A percentile compares a stretch with the other conserved stretches of the same genome.
Evolutionary conservation across 2,329 filamentous ascomycete genomes (phyloP).

Genomic region (Elsinoe australis): DNA sequence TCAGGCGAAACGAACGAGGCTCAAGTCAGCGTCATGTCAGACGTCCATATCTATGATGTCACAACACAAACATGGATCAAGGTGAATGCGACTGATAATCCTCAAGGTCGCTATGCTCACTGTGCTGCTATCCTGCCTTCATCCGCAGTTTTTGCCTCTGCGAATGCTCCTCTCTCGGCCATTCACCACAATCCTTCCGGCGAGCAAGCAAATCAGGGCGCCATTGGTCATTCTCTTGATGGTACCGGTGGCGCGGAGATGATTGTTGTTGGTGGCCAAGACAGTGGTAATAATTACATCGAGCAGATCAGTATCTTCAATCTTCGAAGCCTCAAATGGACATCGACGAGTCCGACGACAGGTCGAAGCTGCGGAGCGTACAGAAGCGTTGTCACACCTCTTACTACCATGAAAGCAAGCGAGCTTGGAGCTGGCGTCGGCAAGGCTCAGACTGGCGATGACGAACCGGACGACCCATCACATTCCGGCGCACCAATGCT

Average conservation of each 20-base stretch:
- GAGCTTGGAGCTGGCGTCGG: slow-evolving; percentile 56
- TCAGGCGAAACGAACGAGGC: slow-evolving; percentile 24
- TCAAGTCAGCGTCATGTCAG: slow-evolving; percentile 84
- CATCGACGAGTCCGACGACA: slow-evolving; percentile 66
- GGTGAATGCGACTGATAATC: slow-evolving; percentile 63
- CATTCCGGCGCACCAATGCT: slow-evolving; percentile 62
- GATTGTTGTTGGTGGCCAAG: slow-evolving; percentile 93
- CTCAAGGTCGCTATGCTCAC: slow-evolving; percentile 92
- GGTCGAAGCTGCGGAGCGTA: slow-evolving; percentile 95
- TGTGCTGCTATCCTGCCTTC: slow-evolving; percentile 90
- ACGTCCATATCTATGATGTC: slow-evolving; percentile 92
- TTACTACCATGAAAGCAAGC: slow-evolving; percentile 58
- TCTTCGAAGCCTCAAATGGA: slow-evolving; percentile 89
- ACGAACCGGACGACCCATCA: slow-evolving; percentile 25
- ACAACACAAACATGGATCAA: slow-evolving; percentile 75
- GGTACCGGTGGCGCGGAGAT: slow-evolving; percentile 90
- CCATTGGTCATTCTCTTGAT: slow-evolving; percentile 81
- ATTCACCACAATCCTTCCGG: slow-evolving; percentile 83
- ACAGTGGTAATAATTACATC: slow-evolving; percentile 97
- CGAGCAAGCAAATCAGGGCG: slow-evolving; percentile 76
- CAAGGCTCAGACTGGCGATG: slow-evolving; percentile 33
- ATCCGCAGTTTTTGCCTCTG: slow-evolving; percentile 75
- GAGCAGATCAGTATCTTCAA: slow-evolving; percentile 99
- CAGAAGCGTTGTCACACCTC: slow-evolving; percentile 83
- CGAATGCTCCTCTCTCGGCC: slow-evolving; percentile 73